Evolutionary conservation across 805 yeast species (phyloP), one percentile per base, ranked within the genome.

Genomic region (Suhomyces sp.): DNA sequence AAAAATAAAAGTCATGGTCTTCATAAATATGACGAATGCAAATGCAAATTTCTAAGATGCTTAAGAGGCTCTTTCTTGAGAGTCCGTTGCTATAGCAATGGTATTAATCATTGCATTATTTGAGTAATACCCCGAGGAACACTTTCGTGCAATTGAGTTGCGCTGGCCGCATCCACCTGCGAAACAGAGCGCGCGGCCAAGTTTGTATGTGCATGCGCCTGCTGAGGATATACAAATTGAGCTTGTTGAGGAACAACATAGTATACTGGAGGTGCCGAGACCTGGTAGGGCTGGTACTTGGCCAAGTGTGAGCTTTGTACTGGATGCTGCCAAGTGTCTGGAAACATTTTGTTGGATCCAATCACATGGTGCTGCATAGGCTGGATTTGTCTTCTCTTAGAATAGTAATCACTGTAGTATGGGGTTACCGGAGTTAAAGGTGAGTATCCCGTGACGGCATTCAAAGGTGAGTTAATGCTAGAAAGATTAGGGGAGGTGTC

Each of bases 371-470:
- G 45, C 15, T 41, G 50, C 40, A 47, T 40, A 3, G 48, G 9
- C 45, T 39, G 35, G 9, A 41, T 19, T 6, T 35, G 43, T 47
- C 52, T 48, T 50, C 58, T 47, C 45, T 54, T 52, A 46, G 53
- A 53, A 39, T 51, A 43, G 47, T 50, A 43, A 44, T 39, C 49
- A 9, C 35, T 48, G 47, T 53, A 47, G 48, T 54, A 56, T 22
- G 66, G 66, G 4, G 66, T 61, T 20, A 57, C 54, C 35, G 67
- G 67, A 15, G 66, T 63, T 41, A 63, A 56, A 22, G 67, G 65
- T n/a, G 60, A 54, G 37, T 54, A 53, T 27, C 44, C 39, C 41
- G 44, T 50, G 10, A 44, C 40, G 8, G 50, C 29, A 33, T 24
- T 44, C 21, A 51, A 35, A 8, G 53, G 53, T 12, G 51, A 47